Conservation (phyloP, 352 stramenopile species). For the Phytophthora citrophthora region DNA sequence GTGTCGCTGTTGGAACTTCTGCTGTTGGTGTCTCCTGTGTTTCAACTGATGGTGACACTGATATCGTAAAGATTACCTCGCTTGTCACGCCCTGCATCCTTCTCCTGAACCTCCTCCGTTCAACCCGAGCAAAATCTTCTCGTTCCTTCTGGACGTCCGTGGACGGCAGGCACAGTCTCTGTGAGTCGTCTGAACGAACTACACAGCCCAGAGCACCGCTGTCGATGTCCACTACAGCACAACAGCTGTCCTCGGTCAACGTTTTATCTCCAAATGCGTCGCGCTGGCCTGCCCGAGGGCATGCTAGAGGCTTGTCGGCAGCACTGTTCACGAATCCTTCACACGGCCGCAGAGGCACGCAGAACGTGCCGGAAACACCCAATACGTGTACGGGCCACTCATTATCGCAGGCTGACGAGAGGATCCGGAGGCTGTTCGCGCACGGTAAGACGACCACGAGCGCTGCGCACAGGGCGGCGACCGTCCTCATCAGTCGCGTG, state of each 20-base stretch:
- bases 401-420: slow-evolving; percentile 19
- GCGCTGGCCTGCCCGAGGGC: slow-evolving; percentile 37
- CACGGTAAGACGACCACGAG: slow-evolving; percentile 9
- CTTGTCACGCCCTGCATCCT: slow-evolving; percentile 17
- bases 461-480: slow-evolving; percentile 14
- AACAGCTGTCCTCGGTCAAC: slow-evolving; percentile 51
- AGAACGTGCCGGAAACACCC: slow-evolving; percentile 46
- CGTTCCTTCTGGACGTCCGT: slow-evolving; percentile 16
- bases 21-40: not conserved
- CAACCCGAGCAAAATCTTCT: slow-evolving; percentile 7
- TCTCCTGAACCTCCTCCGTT: slow-evolving; percentile 18
- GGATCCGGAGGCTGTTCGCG: slow-evolving; percentile 4
- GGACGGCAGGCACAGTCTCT: slow-evolving; percentile 36
- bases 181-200: slow-evolving; percentile 8
- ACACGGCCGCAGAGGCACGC: slow-evolving; percentile 41
- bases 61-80: slow-evolving; percentile 11
- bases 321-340: slow-evolving; percentile 20
- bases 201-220: slow-evolving; percentile 45
- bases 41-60: not conserved
- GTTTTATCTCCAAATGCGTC: slow-evolving; percentile 18
- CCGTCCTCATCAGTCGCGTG: slow-evolving; percentile 30
- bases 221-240: slow-evolving; percentile 35
- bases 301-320: slow-evolving; percentile 30
- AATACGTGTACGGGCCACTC: slow-evolving; percentile 38
- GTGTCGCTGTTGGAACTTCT: not conserved